phyloP scores from a whole-genome alignment of 495 filamentous ascomycete species.

The Entonaema liquescens region DNA sequence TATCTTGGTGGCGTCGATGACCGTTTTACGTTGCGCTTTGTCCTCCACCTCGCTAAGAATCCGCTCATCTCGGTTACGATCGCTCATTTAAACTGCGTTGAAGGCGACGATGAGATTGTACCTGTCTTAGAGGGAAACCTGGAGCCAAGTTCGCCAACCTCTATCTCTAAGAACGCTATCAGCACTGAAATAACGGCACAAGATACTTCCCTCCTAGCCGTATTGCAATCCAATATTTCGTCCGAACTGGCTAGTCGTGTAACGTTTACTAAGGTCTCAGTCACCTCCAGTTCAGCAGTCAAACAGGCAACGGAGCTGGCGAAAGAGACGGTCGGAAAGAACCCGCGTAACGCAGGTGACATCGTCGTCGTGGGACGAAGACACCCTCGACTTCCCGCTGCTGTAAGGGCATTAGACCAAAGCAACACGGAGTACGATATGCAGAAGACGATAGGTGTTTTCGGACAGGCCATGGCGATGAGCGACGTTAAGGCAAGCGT shows the following conservation, averaged over 20 bases:
- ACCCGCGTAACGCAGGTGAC: constrained; percentile 76
- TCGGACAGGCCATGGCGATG: constrained; percentile 71
- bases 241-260: constrained; percentile 67
- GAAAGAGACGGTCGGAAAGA: constrained; percentile 67
- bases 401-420: constrained; percentile 38
- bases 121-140: constrained; percentile 43
- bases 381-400: constrained; percentile 46
- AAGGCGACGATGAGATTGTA: constrained; percentile 46
- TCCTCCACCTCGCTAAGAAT: constrained; percentile 82
- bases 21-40: constrained; percentile 77
- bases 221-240: constrained; percentile 69
- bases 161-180: constrained; percentile 36
- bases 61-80: constrained; percentile 78
- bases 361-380: constrained; percentile 78
- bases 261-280: constrained; percentile 58
- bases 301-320: constrained; percentile 54
- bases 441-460: constrained; percentile 69
- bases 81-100: constrained; percentile 58
- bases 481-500: constrained; percentile 73
- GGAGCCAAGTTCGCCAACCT: constrained; percentile 36
- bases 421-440: constrained; percentile 57
- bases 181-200: constrained; percentile 52
- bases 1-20: constrained; percentile 90
- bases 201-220: constrained; percentile 70
- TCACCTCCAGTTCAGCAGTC: constrained; percentile 39